These are phyloP conservation scores for Trichoderma breve DNA, from an alignment of 2,329 filamentous ascomycete genomes.

Conservation along the genomic window DNA sequence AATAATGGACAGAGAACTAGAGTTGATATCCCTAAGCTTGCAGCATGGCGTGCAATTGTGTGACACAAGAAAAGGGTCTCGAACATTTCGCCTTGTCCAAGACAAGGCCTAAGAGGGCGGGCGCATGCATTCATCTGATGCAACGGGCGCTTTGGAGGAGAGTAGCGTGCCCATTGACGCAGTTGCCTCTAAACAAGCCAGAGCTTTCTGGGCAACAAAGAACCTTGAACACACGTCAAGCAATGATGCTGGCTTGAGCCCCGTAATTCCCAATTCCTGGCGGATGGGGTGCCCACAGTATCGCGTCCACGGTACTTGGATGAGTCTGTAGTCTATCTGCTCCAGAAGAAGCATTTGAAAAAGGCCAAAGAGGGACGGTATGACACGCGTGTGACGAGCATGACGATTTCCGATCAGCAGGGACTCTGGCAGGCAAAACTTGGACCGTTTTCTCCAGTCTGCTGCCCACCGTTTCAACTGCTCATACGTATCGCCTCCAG, in stretches of 20 bases:
- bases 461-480: not conserved
- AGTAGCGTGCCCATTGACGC: not conserved
- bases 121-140: not conserved
- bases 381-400: conserved; percentile 18
- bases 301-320: not conserved
- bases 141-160: not conserved
- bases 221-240: not conserved
- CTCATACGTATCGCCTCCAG: not conserved
- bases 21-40: not conserved
- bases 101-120: not conserved
- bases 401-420: conserved; percentile 15
- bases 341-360: not conserved
- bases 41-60: not conserved
- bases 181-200: not conserved
- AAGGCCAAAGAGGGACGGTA: not conserved
- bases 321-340: not conserved
- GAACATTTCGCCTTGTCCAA: not conserved
- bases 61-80: conserved; percentile 4
- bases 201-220: not conserved
- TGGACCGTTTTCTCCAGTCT: not conserved
- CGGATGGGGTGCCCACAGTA: not conserved
- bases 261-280: conserved; percentile 8
- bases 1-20: not conserved
- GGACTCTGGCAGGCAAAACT: not conserved
- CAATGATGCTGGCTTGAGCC: not conserved